Base-by-base conservation (phyloP, 2,329 filamentous ascomycete genomes). In the Coniochaeta pulveracea region DNA sequence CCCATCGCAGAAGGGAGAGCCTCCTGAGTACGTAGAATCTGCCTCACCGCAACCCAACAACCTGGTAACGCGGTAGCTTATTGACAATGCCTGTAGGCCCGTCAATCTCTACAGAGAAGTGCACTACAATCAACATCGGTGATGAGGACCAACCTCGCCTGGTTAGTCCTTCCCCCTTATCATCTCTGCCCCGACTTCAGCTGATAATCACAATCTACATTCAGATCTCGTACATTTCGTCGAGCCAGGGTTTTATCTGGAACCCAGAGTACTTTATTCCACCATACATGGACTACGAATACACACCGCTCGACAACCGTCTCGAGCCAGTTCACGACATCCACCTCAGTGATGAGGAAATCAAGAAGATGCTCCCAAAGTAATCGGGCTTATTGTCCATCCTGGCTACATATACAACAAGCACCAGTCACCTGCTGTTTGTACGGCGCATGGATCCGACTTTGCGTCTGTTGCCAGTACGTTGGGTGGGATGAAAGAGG, bases 201-300 rank as follows among this genome's bases (percentile, higher is more conserved):
- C 29, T 24, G 37, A 48, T 54, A 34, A 50, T 40, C 19, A 17
- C 30, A 35, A 34, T n/a, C n/a, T n/a, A n/a, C n/a, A n/a, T n/a
- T n/a, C 44, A 85, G 80, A 85, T 88, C 42, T 83, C 80, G 15
- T 89, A 85, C 52, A 73, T 88, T 33, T 78, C 82, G 40, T 80
- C 78, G 5, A 81, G 76, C 48, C 82, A 89, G 57, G 82, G 82
- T 37, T 89, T 85, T 49, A 75, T 78, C 40, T 89, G 82, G 82
- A 88, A 88, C 55, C 81, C 82, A 54, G 82, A 88, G 51, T 83
- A 88, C 54, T 88, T 88, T 58, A 69, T 88, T 2, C 82, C 82
- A 2, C 84, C 80, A 6, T 85, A 85, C 52, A 62, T 80, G 47
- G 79, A 84, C 55, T 76, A 72, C 61, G 78, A 85, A 45, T 82